A percentile compares a stretch with the other conserved stretches of the same genome.
phyloP scores from a whole-genome alignment of 768 basidiomycete genomes.

The Rhizopogon vesiculosus region DNA sequence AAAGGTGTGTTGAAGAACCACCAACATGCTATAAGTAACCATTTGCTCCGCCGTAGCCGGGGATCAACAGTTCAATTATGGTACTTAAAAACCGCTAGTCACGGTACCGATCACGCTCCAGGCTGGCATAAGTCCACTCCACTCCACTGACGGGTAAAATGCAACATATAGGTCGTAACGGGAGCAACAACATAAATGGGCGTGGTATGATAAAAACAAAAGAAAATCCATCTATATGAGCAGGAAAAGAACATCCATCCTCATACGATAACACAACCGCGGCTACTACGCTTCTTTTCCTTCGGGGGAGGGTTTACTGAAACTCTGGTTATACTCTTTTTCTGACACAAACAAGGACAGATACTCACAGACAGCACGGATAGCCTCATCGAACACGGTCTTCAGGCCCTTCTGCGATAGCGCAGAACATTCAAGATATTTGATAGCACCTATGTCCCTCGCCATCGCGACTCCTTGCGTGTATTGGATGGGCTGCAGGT shows the following conservation, averaged over 20 bases:
- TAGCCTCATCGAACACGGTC: slow-evolving; percentile 99
- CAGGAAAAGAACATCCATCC: slow-evolving; percentile 19
- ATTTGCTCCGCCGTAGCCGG: neutral
- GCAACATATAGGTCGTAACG: slow-evolving; percentile 59
- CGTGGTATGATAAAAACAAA: slow-evolving; percentile 39
- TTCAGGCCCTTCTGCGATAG: slow-evolving; percentile 98
- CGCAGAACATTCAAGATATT: slow-evolving; percentile 94
- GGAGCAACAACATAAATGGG: slow-evolving; percentile 68
- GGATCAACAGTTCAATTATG: neutral
- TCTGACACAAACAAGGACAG: slow-evolving; percentile 1
- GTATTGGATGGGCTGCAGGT: slow-evolving; percentile 94
- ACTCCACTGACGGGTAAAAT: slow-evolving; percentile 28
- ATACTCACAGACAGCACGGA: slow-evolving; percentile 87
- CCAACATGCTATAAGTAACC: neutral
- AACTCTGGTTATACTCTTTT: slow-evolving; percentile 2
- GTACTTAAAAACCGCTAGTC: neutral
- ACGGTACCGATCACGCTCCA: slow-evolving; percentile 24
- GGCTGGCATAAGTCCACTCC: slow-evolving; percentile 30
- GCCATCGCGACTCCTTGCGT: slow-evolving; percentile 87
- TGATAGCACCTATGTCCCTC: slow-evolving; percentile 92
- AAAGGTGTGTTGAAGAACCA: neutral
- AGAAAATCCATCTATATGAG: slow-evolving; percentile 29
- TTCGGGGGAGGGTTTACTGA: slow-evolving; percentile 74
- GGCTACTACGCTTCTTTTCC: slow-evolving; percentile 42
- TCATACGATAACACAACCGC: slow-evolving; percentile 73